Conservation (phyloP, 2,329 filamentous ascomycete species). For the Colletotrichum magnum region DNA sequence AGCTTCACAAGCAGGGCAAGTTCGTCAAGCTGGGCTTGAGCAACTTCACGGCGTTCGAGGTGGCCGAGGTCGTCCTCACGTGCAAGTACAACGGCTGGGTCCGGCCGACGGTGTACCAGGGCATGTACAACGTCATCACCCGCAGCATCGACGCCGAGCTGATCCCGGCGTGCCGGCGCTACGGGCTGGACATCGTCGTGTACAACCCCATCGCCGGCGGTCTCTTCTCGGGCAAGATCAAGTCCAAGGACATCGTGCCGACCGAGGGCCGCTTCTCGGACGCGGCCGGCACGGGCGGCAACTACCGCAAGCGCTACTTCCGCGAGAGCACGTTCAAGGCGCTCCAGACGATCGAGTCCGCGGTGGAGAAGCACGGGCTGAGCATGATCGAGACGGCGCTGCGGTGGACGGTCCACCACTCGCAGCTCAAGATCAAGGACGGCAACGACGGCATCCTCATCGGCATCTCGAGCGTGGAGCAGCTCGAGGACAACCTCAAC, state of each 20-base stretch:
- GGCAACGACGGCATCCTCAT: constrained; percentile 73
- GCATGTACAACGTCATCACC: constrained; percentile 88
- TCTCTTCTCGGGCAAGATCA: constrained; percentile 85
- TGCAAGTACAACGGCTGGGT: constrained; percentile 88
- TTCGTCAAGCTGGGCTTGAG: constrained; percentile 85
- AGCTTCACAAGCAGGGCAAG: constrained; percentile 88
- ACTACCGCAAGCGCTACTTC: constrained; percentile 80
- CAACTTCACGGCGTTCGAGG: constrained; percentile 90
- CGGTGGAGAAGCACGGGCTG: constrained; percentile 76
- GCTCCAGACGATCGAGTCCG: constrained; percentile 76
- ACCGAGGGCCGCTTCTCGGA: constrained; percentile 80
- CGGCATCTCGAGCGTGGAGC: constrained; percentile 69
- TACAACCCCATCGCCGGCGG: constrained; percentile 89
- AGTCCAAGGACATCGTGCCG: constrained; percentile 73
- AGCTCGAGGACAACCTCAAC: constrained; percentile 71
- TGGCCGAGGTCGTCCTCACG: constrained; percentile 85
- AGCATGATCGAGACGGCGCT: constrained; percentile 81
- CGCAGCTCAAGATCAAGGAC: constrained; percentile 65
- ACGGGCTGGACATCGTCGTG: constrained; percentile 83
- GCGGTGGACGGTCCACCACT: constrained; percentile 82
- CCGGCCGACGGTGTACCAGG: constrained; percentile 86
- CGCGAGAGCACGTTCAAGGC: constrained; percentile 75
- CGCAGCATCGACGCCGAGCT: constrained; percentile 83
- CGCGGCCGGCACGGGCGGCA: constrained; percentile 59
- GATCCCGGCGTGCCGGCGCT: constrained; percentile 79